Conservation (phyloP, 192 early-diverging fungal genomes). For the Mortierella alpina region DNA sequence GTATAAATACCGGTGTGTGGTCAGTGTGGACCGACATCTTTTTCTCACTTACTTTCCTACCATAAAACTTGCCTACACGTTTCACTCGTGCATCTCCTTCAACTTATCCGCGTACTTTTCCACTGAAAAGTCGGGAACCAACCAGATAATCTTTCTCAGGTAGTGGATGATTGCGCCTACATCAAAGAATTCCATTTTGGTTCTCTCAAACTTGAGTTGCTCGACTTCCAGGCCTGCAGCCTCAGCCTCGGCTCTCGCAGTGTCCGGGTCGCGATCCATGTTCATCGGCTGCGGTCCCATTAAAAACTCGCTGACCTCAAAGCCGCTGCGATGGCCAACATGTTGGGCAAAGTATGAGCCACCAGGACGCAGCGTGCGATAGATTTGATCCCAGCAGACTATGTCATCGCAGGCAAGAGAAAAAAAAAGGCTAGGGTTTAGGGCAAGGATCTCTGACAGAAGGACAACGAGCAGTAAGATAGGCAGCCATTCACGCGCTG, state of each 20-base stretch:
- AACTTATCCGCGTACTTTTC: slow-evolving; percentile 47
- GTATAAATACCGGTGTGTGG: too few relatives aligned
- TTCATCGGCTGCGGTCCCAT: slow-evolving; percentile 23
- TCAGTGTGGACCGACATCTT: too few relatives aligned
- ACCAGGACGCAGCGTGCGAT: slow-evolving; percentile 23
- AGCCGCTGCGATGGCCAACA: slow-evolving; percentile 33
- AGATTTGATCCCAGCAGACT: slow-evolving; percentile 29
- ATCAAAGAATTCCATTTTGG: slow-evolving; percentile 38
- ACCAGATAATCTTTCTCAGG: slow-evolving; percentile 39
- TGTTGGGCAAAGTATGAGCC: slow-evolving; percentile 45
- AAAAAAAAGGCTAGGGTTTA: slow-evolving; percentile 3
- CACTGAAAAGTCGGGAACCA: slow-evolving; percentile 38
- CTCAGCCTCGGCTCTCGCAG: slow-evolving; percentile 15
- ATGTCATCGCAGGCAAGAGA: not conserved
- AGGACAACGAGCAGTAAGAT: too few relatives aligned
- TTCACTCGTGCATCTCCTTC: slow-evolving; percentile 27
- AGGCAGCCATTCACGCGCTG: too few relatives aligned
- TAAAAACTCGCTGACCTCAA: slow-evolving; percentile 31
- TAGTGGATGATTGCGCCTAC: slow-evolving; percentile 45
- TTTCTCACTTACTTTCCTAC: too few relatives aligned
- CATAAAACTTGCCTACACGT: too few relatives aligned
- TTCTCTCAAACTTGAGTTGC: slow-evolving; percentile 12
- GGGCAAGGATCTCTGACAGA: not conserved
- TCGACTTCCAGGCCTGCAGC: slow-evolving; percentile 22
- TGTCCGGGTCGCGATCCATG: slow-evolving; percentile 19